Percentiles rank a stretch among this genome's conserved stretches.
These are phyloP conservation scores for Phallus indusiatus DNA, from an alignment of 768 basidiomycete species.

Conservation along the genomic window DNA sequence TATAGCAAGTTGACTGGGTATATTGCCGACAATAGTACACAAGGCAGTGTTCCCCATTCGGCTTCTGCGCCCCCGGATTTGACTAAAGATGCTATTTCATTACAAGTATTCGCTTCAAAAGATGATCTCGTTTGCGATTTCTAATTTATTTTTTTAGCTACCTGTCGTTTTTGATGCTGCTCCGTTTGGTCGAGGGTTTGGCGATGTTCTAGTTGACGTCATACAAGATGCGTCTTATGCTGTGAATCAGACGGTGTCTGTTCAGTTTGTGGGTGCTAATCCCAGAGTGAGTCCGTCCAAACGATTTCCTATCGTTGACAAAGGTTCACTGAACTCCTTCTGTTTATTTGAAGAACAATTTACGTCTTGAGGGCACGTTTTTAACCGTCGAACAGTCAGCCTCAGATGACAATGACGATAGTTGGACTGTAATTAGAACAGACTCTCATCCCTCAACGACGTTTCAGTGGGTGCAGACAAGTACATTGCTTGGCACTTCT, in stretches of 20 bases:
- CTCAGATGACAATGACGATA: constrained; percentile 25
- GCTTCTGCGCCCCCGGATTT: constrained; percentile 59
- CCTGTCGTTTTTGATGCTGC: constrained; percentile 52
- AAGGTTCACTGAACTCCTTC: not conserved
- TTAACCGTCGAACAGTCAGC: constrained; percentile 54
- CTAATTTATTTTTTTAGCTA: constrained; percentile 27
- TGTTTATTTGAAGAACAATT: constrained; percentile 48
- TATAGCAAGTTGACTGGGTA: constrained; percentile 58
- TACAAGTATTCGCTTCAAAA: constrained; percentile 41
- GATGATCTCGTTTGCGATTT: no score
- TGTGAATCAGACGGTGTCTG: constrained; percentile 49
- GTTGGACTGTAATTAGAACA: constrained; percentile 51
- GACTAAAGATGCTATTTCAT: constrained; percentile 54
- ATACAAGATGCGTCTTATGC: constrained; percentile 37
- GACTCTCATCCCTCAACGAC: constrained; percentile 75
- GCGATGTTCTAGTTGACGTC: constrained; percentile 51
- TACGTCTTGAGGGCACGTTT: constrained; percentile 65
- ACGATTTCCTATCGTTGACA: no score
- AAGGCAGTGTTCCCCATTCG: constrained; percentile 42
- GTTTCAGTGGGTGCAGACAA: constrained; percentile 55
- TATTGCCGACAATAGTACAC: constrained; percentile 37
- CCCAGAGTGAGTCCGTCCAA: constrained; percentile 60
- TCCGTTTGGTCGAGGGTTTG: constrained; percentile 50
- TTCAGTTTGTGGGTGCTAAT: constrained; percentile 66
- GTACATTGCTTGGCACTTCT: constrained; percentile 25